Conservation (phyloP, 306 rosid species). For the Benincasa hispida region DNA sequence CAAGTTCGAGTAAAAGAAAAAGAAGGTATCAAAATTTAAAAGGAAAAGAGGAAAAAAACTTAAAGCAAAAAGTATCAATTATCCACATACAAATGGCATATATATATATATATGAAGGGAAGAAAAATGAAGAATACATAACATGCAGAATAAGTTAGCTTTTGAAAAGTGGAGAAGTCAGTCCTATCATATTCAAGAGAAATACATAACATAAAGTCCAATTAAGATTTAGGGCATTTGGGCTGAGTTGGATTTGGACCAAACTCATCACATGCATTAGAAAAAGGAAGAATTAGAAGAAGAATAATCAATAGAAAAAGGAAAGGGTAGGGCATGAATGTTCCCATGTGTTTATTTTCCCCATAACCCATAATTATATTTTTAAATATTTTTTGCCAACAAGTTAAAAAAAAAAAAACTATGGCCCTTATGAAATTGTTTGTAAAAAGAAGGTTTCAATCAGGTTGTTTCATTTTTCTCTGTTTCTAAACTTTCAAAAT, state of each 20-base stretch:
- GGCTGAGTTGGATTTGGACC: conserved; percentile 4
- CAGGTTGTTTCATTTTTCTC: no score
- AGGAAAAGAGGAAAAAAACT: background rate
- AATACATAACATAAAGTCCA: background rate
- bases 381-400: background rate
- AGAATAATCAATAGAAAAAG: background rate
- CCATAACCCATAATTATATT: background rate
- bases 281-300: background rate
- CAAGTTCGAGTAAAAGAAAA: background rate
- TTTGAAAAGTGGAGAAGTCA: background rate
- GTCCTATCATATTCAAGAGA: background rate
- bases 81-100: background rate
- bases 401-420: background rate
- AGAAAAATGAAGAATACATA: background rate
- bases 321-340: background rate
- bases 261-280: background rate
- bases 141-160: background rate
- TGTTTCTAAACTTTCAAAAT: no score
- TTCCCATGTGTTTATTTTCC: background rate
- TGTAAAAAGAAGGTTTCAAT: no score
- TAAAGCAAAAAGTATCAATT: background rate
- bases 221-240: background rate
- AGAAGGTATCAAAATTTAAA: background rate
- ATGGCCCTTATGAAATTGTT: no score
- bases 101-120: background rate